Base-by-base conservation (phyloP, 1,284 basidiomycete species). In the Ganoderma lingzhi region DNA sequence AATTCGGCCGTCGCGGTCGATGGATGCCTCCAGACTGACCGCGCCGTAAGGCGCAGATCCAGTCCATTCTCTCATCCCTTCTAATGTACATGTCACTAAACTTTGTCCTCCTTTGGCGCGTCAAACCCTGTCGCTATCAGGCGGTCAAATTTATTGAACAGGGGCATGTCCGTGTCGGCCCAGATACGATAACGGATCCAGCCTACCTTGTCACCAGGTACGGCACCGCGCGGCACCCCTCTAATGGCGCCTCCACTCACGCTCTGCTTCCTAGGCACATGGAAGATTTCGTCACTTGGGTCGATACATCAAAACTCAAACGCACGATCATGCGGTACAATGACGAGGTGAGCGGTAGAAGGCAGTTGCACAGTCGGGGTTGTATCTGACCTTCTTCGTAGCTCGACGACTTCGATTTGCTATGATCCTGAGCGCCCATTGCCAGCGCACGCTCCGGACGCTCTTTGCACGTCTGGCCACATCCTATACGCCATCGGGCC, bases 231-330 rank as follows among this genome's bases (percentile, higher is more conserved):
- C 39, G 12, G 5, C 59, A 5, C 39, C 23, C 39, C 23, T 42
- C 39, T 61, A 42, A 42, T 61, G 41, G 12, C 59, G 59, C 15
- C 15, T n/a, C 44, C 55, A 30, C 48, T 63, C 62, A 55, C 65
- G 63, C 62, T 53, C 42, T 59, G 32, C 66, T 74, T 72, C 12
- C 14, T 69, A 94, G 93, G 76, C 95, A 96, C 76, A 97, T 98
- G 96, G 97, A 99, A 80, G 98, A 99, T 85, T 99, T 98, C 82
- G 96, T 99, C 61, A 99, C 98, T 28, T 99, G 98, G 98, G 96
- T 99, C 19, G 97, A 99, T 81, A 97, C 96, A 32, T 96, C 94
- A 74, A 98, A 97, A 80, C 89, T 99, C 80, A 99, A 98, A 89
- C 88, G 97, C 71, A 97, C 95, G 0, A 92, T 99, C 79, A 94